Evolutionary conservation across 176 grass and related monocot genomes (phyloP).

Genomic region (Otatea glauca): DNA sequence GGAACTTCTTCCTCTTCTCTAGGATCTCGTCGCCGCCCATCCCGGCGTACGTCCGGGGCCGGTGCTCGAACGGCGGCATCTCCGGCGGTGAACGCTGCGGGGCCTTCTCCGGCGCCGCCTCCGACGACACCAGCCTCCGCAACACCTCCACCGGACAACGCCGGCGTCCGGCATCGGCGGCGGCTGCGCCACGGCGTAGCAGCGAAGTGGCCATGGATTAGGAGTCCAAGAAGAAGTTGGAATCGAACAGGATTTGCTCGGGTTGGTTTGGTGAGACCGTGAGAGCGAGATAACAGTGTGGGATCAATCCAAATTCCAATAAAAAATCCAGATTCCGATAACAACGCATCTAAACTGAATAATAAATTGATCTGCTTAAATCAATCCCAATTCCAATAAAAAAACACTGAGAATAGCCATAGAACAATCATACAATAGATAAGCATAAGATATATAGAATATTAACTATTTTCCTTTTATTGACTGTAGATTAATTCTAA

Average conservation of each 20-base stretch:
- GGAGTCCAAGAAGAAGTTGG: neutral
- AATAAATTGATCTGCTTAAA: no score
- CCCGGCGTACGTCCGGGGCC: constrained; percentile 65
- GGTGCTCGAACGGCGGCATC: constrained; percentile 81
- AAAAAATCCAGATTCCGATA: constrained; percentile 27
- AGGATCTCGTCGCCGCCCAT: constrained; percentile 70
- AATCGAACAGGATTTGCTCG: neutral
- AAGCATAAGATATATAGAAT: no score
- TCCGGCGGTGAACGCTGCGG: constrained; percentile 38
- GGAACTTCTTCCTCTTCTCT: constrained; percentile 72
- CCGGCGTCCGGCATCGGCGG: constrained; percentile 6
- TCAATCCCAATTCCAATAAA: no score
- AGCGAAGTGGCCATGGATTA: constrained; percentile 50
- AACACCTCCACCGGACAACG: constrained; percentile 9
- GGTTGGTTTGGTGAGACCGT: neutral
- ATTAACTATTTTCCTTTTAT: no score
- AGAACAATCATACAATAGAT: no score
- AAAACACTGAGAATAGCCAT: no score
- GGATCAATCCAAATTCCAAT: constrained; percentile 17
- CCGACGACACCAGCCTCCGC: constrained; percentile 53
- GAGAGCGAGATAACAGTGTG: neutral
- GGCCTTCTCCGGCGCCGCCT: constrained; percentile 37
- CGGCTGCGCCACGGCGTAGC: constrained; percentile 26
- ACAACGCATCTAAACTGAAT: neutral
- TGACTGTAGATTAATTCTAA: no score